Evolutionary conservation across 306 rosid genomes (phyloP), one percentile per base, ranked within the genome.

Genomic region (Boehmeria nivea): DNA sequence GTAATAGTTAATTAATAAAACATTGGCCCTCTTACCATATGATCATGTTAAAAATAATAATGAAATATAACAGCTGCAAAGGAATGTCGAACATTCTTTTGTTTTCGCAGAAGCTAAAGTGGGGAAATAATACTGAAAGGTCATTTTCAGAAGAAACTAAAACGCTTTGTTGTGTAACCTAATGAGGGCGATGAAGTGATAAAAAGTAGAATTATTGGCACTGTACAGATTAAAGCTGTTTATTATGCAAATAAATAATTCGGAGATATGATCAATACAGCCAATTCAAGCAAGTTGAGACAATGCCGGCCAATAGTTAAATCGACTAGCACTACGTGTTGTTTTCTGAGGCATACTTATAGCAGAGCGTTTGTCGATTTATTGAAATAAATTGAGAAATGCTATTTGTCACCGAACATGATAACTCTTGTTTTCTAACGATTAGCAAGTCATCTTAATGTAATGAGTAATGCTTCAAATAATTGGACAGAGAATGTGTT

Each of bases 201-300:
- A n/a, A 26, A 25, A 27, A 51, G 13, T 6, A 24, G 37, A 51
- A 27, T 28, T 12, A 16, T 51, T 15, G 3, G 38, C 18, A 51
- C 57, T 6, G 15, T 51, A n/a, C 39, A 51, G 37, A n/a, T n/a
- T n/a, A n/a, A 28, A 51, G 23, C 57, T 27, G 57, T 24, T 15
- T 26, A 28, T 51, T 26, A 27, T 11, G 19, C 13, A n/a, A 27
- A 51, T 34, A 51, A 51, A 51, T n/a, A n/a, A n/a, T 27, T 51
- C 20, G 26, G 39, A 51, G 11, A 51, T 23, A 15, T 51, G 57
- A 27, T 51, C 12, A 33, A n/a, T 27, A 15, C 6, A 51, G 36
- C 10, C 37, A n/a, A n/a, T n/a, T n/a, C n/a, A n/a, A n/a, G n/a
- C n/a, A 51, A 51, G 36, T 51, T 51, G 37, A 18, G 40, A 26